Base-by-base conservation (phyloP, 78 protist species). In the Trichosphaerium sp. region DNA sequence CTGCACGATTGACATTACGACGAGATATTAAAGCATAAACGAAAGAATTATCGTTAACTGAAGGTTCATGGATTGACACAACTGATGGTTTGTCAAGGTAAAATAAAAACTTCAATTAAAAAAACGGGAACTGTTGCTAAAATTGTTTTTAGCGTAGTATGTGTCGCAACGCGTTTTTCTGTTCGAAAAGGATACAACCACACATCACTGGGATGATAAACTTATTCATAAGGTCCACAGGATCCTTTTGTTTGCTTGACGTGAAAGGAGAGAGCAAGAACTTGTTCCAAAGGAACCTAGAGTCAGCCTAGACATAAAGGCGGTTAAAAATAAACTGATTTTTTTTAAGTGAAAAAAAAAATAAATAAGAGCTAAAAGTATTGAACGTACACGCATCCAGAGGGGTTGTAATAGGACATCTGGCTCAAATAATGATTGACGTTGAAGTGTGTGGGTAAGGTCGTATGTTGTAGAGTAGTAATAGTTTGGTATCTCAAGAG, bases 391-490 rank as follows among this genome's bases (percentile, higher is more conserved):
- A 5, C 58, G 5, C 5, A 31, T 32, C 5, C 5, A 8, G 25
- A 54, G 26, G 58, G 58, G 5, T 54, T 5, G 26, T 18, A 31
- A 32, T 8, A 5, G 8, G 8, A 47, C 8, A 15, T 48, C 31
- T 2, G 44, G 12, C 3, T 60, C 71, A 28, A 38, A 7, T 47
- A 31, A 15, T 15, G 29, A 18, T 23, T 29, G 4, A 60, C 87
- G 80, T 68, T 81, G 88, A 32, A 34, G 63, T 11, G 77, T 32
- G 44, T 61, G 71, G 28, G 88, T 73, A 7, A 81, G 28, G 57
- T 81, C 87, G 48, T 43, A 74, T 21, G 70, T 57, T 39, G 62
- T 62, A 1, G 81, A 74, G 64, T 63, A 81, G 69, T 81, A 66
- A 42, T 74, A 74, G 42, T 49, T 8, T 23, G 43, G 52, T 10